A percentile compares a stretch with the other conserved stretches of the same genome.
phyloP scores from a whole-genome alignment of 352 stramenopile genomes.

The Phytopythium cucurbitacearum region DNA sequence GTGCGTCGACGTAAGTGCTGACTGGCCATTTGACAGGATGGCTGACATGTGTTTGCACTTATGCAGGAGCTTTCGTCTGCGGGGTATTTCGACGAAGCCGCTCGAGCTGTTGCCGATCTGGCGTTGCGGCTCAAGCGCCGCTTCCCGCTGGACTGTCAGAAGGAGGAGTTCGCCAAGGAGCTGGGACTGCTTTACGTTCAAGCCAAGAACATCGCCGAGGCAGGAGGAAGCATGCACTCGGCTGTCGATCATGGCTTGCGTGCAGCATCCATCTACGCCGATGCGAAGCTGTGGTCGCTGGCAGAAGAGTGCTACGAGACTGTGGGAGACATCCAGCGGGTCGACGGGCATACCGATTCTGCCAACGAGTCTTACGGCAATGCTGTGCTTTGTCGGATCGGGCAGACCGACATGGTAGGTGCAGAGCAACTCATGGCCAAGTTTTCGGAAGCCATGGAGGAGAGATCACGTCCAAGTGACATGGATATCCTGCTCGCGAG shows the following conservation, averaged over 20 bases:
- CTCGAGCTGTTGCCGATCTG: conserved; percentile 49
- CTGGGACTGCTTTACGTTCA: conserved; percentile 47
- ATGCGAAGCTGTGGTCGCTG: conserved; percentile 42
- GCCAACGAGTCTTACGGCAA: conserved; percentile 57
- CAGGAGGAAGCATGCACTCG: conserved; percentile 38
- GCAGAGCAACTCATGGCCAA: conserved; percentile 47
- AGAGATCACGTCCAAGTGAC: conserved; percentile 29
- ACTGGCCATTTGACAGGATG: no score
- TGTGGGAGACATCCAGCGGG: conserved; percentile 43
- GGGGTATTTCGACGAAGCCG: conserved; percentile 71
- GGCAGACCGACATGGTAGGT: conserved; percentile 45
- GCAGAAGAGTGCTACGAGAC: conserved; percentile 55
- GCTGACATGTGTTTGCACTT: neutral
- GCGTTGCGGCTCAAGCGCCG: conserved; percentile 54
- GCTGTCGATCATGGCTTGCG: conserved; percentile 48
- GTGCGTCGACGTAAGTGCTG: neutral
- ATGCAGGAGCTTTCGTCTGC: conserved; percentile 36
- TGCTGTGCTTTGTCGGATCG: conserved; percentile 57
- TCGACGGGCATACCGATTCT: conserved; percentile 21
- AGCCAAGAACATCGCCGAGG: conserved; percentile 49
- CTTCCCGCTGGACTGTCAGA: conserved; percentile 50
- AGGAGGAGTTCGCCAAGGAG: conserved; percentile 22
- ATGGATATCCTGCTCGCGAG: conserved; percentile 51
- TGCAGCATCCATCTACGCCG: conserved; percentile 47
- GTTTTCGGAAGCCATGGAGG: conserved; percentile 28